Conservation (phyloP, 1,284 basidiomycete species). For the Tilletia horrida region DNA sequence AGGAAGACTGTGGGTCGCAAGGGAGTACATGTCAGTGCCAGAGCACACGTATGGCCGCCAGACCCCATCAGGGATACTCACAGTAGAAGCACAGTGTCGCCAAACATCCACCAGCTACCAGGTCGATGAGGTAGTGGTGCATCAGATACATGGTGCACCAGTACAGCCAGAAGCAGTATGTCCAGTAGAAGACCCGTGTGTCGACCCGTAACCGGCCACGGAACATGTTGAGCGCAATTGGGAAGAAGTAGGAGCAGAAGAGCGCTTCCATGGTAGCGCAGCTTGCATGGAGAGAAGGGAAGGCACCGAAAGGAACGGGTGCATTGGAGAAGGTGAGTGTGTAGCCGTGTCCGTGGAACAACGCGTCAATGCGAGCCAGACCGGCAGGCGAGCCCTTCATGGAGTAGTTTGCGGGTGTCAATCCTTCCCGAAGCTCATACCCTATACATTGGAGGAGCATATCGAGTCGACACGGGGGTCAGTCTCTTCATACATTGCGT, state of each 20-base stretch:
- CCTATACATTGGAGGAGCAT: conserved; percentile 63
- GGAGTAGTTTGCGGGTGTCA: conserved; percentile 86
- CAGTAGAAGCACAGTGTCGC: conserved; percentile 79
- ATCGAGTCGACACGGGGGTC: background rate
- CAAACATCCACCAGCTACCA: conserved; percentile 87
- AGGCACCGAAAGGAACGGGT: conserved; percentile 93
- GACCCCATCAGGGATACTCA: conserved; percentile 5
- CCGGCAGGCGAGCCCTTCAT: conserved; percentile 88
- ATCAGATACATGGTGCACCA: conserved; percentile 83
- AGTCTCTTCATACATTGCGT: no score
- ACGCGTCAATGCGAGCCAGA: conserved; percentile 81
- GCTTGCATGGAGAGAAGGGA: conserved; percentile 87
- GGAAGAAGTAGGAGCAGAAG: conserved; percentile 94
- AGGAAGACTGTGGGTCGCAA: conserved; percentile 31
- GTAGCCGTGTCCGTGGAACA: conserved; percentile 78
- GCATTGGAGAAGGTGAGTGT: conserved; percentile 79
- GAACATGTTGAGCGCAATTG: conserved; percentile 53
- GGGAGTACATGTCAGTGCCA: background rate
- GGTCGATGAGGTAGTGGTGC: conserved; percentile 86
- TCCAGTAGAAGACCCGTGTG: conserved; percentile 67
- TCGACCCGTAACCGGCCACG: conserved; percentile 34
- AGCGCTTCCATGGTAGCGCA: conserved; percentile 88
- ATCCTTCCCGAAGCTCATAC: conserved; percentile 96
- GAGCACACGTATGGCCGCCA: background rate
- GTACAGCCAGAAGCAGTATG: conserved; percentile 81